Base-by-base conservation (phyloP, 164 flowering plant species). In the Santalum album region DNA sequence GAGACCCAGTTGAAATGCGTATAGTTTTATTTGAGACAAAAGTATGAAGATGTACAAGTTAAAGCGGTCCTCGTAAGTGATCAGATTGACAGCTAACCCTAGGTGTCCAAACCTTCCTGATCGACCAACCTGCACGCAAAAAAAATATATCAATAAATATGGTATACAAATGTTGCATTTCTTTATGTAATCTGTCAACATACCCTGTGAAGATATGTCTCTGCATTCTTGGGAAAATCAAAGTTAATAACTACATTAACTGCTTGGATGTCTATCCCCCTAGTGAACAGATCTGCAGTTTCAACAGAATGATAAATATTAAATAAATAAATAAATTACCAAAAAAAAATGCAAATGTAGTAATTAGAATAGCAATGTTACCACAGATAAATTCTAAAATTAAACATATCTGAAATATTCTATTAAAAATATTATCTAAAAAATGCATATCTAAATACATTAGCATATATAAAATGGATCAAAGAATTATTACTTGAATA, bases 71-170 rank as follows among this genome's bases (percentile, higher is more conserved):
- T 94, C 97, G 61, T 85, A 94, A 18, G 99, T 94, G 59, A 94
- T 87, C 67, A 94, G 69, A 72, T 90, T 90, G 59, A 94, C 97
- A 52, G 99, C 99, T 52, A 94, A 69, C 2, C 99, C 99, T 58
- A 94, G 99, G 71, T 94, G 99, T 27, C 97, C 99, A 78, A 82
- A 94, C 72, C 99, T 83, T 69, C 99, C 99, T 6, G 99, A 94
- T 47, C 99, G 85, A 57, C 99, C 99, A 69, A 94, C 97, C 99
- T 94, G 69, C 24, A 67, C 17, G 19, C 16, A 1, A 53, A 49
- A 45, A 15, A 9, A 19, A 58, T 25, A 60, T 25, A 39, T 29
- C 48, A 43, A 25, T 24, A 24, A 15, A 19, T 20, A 20, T 32
- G 4, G 34, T 29, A 9, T 29, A 4, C 4, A 4, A 29, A 3